These are phyloP conservation scores for Peronospora farinosa DNA, from an alignment of 352 stramenopile genomes.

Conservation along the genomic window DNA sequence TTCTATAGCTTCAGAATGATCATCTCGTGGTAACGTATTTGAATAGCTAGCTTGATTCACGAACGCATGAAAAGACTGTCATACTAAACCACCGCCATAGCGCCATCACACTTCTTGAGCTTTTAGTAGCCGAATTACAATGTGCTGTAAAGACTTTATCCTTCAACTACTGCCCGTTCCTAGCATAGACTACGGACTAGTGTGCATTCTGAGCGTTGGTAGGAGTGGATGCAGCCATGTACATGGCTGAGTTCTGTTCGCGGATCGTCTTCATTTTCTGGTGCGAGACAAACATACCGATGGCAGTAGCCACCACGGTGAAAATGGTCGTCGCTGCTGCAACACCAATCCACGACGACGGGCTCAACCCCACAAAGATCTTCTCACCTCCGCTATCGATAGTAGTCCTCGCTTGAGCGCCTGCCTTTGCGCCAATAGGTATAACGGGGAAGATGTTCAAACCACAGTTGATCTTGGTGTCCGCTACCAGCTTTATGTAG, in stretches of 20 bases:
- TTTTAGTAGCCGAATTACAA: too few relatives aligned
- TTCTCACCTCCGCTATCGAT: conserved; percentile 68
- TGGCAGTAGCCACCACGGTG: conserved; percentile 42
- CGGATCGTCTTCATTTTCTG: conserved; percentile 43
- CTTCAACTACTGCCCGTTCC: too few relatives aligned
- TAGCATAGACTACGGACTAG: conserved; percentile 7
- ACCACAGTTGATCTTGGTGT: conserved; percentile 71
- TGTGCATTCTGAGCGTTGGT: conserved; percentile 3
- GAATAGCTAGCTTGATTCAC: conserved; percentile 13
- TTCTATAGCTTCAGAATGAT: too few relatives aligned
- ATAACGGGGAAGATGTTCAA: conserved; percentile 78
- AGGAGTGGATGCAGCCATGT: conserved; percentile 19
- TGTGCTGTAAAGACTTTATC: too few relatives aligned
- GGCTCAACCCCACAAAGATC: conserved; percentile 51
- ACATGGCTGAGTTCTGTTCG: conserved; percentile 43
- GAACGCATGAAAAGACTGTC: conserved; percentile 6
- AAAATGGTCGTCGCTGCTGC: conserved; percentile 40
- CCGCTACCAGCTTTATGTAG: conserved; percentile 58
- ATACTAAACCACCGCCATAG: too few relatives aligned
- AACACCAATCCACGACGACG: conserved; percentile 50
- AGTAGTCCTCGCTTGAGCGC: conserved; percentile 30
- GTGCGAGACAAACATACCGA: conserved; percentile 35
- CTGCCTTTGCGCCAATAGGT: conserved; percentile 46
- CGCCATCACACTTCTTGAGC: neutral
- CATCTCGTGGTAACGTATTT: neutral